Conservation (phyloP, 2,329 filamentous ascomycete species). For the Pestalotiopsis sp. region DNA sequence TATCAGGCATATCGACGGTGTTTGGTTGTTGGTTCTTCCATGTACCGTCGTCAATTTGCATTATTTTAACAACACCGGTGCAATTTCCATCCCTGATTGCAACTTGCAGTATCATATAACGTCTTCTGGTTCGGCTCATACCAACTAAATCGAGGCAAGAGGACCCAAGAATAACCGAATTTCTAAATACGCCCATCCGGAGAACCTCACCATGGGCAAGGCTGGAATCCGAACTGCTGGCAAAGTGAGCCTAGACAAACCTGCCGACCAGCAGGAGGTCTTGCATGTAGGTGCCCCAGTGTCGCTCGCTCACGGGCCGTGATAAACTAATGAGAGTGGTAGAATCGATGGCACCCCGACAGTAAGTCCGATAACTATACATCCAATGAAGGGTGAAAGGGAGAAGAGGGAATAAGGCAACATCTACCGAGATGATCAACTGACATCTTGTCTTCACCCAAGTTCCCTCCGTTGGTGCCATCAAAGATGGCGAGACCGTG, state of each 20-base stretch:
- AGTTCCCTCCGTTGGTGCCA: constrained; percentile 76
- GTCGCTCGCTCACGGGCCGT: not conserved
- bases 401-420: not conserved
- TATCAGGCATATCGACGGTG: too few species aligned
- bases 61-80: too few species aligned
- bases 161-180: too few species aligned
- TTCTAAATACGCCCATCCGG: not conserved
- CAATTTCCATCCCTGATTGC: too few species aligned
- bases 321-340: constrained; percentile 14
- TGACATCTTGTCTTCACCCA: not conserved
- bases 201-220: constrained; percentile 34
- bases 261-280: constrained; percentile 69
- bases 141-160: too few species aligned
- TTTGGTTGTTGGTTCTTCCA: too few species aligned
- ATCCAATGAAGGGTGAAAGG: not conserved
- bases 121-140: too few species aligned
- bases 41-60: too few species aligned
- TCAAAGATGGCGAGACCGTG: constrained; percentile 83
- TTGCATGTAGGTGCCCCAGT: constrained; percentile 64
- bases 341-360: constrained; percentile 95
- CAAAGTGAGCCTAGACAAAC: constrained; percentile 73
- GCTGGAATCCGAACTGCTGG: constrained; percentile 69
- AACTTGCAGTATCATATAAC: too few species aligned
- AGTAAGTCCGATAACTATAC: constrained; percentile 50
- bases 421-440: not conserved